Evolutionary conservation across 2,329 filamentous ascomycete genomes (phyloP).

Genomic region (Penicillium sp.): DNA sequence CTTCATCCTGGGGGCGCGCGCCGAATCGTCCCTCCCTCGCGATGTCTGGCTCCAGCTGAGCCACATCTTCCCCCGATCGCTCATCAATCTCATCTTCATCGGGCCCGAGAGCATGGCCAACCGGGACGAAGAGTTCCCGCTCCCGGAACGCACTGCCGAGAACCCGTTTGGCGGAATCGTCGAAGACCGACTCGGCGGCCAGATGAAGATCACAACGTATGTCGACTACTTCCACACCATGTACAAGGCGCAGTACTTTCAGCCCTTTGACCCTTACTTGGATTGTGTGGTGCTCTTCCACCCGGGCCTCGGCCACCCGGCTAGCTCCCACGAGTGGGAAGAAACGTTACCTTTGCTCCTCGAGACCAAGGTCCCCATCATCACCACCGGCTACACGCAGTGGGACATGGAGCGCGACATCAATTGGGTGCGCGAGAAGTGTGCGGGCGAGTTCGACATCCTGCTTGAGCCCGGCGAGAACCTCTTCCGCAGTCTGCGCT

Average conservation of each 20-base stretch:
- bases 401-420: slow-evolving; percentile 94
- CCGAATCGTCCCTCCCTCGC: slow-evolving; percentile 94
- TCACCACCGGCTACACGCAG: slow-evolving; percentile 95
- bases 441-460: slow-evolving; percentile 87
- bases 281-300: slow-evolving; percentile 98
- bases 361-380: slow-evolving; percentile 93
- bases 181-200: slow-evolving; percentile 84
- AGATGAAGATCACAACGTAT: slow-evolving; percentile 96
- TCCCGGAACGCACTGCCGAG: slow-evolving; percentile 79
- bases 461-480: slow-evolving; percentile 94
- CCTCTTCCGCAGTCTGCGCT: slow-evolving; percentile 86
- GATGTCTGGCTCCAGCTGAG: slow-evolving; percentile 92
- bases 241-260: slow-evolving; percentile 87
- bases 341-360: slow-evolving; percentile 86
- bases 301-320: slow-evolving; percentile 91
- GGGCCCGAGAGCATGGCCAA: slow-evolving; percentile 96
- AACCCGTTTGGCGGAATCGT: slow-evolving; percentile 96
- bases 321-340: slow-evolving; percentile 91
- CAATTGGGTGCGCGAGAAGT: slow-evolving; percentile 84
- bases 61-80: slow-evolving; percentile 92
- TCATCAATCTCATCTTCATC: slow-evolving; percentile 90
- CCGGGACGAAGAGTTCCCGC: slow-evolving; percentile 87
- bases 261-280: slow-evolving; percentile 96
- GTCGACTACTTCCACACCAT: slow-evolving; percentile 98
- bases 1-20: slow-evolving; percentile 91